Base-by-base conservation (phyloP, 257 asterid species). In the Forsythia suspensa region DNA sequence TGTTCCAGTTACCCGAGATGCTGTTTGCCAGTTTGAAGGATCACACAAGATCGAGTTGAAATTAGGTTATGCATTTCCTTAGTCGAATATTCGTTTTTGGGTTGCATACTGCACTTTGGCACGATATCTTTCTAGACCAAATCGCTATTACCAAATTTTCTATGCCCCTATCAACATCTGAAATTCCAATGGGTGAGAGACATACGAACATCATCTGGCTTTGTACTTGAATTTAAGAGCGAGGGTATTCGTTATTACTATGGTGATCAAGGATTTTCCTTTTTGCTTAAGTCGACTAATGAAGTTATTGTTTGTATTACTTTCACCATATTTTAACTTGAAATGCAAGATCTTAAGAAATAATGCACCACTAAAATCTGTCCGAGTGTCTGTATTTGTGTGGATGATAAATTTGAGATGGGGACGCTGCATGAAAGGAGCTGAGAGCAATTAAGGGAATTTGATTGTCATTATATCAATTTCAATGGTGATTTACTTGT, bases 1-100 rank as follows among this genome's bases (percentile, higher is more conserved):
- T 70, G 76, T 73, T 82, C 87, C 75, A 43, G 85, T 81, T 81
- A 18, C 9, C 61, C 76, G 78, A 76, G 87, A 81, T 86, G 89
- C 89, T 72, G 87, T 91, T 79, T 61, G 6, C 68, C 68, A 61
- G 38, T 61, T 61, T 61, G 68, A 21, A 61, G 68, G 38, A 61
- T 61, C 8, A 61, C 15, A 9, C 68, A 8, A 61, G 38, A 21
- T 21, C 37, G 12, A 21, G 68, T 61, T 61, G 68, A 21, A 61
- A 13, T 59, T 59, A n/a, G 29, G 36, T 20, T 20, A 21, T 61
- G 68, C 12, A 21, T 61, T 61, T 37, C 68, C 68, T 0, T 61
- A 9, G 38, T 61, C 37, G 0, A 21, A 6, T 61, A 20, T 8
- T 20, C 37, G 10, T 20, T 61, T 61, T 4, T 61, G 68, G 16